phyloP scores from a whole-genome alignment of 805 yeast species.

The Yarrowia divulgata region DNA sequence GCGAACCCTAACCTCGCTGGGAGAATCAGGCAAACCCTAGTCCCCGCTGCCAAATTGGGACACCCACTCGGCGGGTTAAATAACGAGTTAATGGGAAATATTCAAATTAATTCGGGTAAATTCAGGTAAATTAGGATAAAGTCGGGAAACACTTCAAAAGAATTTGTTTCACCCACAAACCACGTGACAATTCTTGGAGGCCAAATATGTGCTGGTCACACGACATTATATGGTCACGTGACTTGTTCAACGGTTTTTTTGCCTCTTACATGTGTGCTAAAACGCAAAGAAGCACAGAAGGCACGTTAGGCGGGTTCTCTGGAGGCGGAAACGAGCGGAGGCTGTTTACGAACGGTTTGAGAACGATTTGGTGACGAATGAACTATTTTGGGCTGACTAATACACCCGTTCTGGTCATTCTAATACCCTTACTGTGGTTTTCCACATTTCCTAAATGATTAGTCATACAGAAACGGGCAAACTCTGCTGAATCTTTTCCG shows the following conservation, averaged over 20 bases:
- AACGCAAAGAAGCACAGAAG: not conserved
- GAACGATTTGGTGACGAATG: no score
- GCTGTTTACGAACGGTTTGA: no score
- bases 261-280: conserved; percentile 6
- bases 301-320: not conserved
- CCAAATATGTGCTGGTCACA: not conserved
- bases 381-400: no score
- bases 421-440: no score
- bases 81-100: no score
- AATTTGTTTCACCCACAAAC: no score
- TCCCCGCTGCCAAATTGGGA: not conserved
- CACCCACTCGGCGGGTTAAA: not conserved
- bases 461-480: no score
- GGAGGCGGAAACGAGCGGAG: no score
- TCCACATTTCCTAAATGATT: no score
- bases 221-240: conserved; percentile 15
- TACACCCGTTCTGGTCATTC: no score
- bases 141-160: not conserved
- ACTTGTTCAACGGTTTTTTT: not conserved
- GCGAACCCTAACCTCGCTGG: not conserved
- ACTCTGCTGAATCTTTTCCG: no score
- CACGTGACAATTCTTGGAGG: no score
- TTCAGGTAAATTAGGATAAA: not conserved
- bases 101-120: not conserved
- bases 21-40: not conserved